Base-by-base conservation (phyloP, 192 early-diverging fungal species). In the Cladochytrium replicatum region DNA sequence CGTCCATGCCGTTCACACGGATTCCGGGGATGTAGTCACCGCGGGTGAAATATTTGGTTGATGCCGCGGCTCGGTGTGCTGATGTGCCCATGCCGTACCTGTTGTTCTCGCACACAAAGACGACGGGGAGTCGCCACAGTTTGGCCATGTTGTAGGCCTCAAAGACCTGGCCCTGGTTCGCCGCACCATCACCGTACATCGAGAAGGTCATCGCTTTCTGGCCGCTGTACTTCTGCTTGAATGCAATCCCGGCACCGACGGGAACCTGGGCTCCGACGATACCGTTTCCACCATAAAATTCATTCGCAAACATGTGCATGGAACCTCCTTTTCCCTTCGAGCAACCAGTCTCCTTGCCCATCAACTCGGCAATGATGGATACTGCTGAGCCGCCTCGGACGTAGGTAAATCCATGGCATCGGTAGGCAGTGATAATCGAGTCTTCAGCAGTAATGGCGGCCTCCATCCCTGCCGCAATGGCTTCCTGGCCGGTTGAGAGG, bases 111-210 rank as follows among this genome's bases (percentile, higher is more conserved):
- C 94, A 98, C 15, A 88, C 90, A 69, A 93, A 98, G 43, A 88
- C 80, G 46, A 77, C 71, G 9, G 94, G 92, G 43, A 95, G 75
- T 43, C 86, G 78, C 94, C 92, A 98, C 29, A 98, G 77, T 81
- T 92, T 91, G 63, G 94, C 86, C 89, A 98, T 98, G 77, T 98
- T 95, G 80, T 86, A 98, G 28, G 94, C 82, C 74, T 98, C 94
- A 59, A 98, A 95, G 40, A 93, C 91, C 71, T 98, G 94, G 50
- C 94, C 92, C 74, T 98, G 91, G 78, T 95, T 94, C 11, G 92
- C 83, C 6, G 94, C 94, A 55, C 94, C 94, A 70, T 98, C 94
- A 60, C 94, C 94, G 58, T 95, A 98, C 19, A 98, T 74, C 43
- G 89, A 60, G 57, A 95, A 86, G 13, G 88, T 89, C 69, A 89